These are phyloP conservation scores for Boeremia exigua DNA, from an alignment of 2,329 filamentous ascomycete species.

Conservation along the genomic window DNA sequence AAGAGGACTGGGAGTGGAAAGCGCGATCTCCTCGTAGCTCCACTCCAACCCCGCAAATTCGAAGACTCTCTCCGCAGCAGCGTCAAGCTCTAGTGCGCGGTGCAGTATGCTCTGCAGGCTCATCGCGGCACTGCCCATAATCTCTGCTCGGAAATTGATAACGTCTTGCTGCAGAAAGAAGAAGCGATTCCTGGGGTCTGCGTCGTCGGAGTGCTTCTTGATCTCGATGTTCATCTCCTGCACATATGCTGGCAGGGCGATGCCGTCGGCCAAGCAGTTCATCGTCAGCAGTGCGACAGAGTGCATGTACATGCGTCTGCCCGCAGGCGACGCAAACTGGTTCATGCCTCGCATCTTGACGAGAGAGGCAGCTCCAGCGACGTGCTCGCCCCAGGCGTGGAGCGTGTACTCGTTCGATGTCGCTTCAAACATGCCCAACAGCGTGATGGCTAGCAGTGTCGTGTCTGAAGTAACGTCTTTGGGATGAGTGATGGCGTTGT, in stretches of 20 bases:
- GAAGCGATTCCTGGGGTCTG: conserved; percentile 35
- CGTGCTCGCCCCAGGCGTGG: conserved; percentile 43
- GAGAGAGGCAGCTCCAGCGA: conserved; percentile 44
- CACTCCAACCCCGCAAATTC: conserved; percentile 25
- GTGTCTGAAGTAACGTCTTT: conserved; percentile 37
- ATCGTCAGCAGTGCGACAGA: conserved; percentile 34
- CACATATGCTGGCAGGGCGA: conserved; percentile 31
- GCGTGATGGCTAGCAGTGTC: conserved; percentile 40
- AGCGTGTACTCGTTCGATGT: conserved; percentile 40
- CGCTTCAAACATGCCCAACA: conserved; percentile 44
- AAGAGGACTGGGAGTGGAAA: not conserved
- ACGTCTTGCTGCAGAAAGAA: conserved; percentile 38
- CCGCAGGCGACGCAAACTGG: conserved; percentile 38
- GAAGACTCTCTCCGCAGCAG: conserved; percentile 28
- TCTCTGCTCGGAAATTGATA: conserved; percentile 36
- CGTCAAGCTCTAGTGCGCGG: conserved; percentile 34
- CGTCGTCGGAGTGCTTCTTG: conserved; percentile 23
- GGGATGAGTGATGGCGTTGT: conserved; percentile 36
- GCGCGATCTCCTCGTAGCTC: conserved; percentile 27
- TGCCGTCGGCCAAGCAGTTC: conserved; percentile 37
- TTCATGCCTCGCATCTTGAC: conserved; percentile 38
- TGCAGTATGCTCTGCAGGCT: conserved; percentile 32
- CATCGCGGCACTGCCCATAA: conserved; percentile 23
- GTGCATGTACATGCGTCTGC: conserved; percentile 43
- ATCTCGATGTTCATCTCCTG: conserved; percentile 35